Evolutionary conservation across 345 rosid genomes (phyloP), one percentile per base, ranked within the genome.

Genomic region (Bruguiera gymnorhiza): DNA sequence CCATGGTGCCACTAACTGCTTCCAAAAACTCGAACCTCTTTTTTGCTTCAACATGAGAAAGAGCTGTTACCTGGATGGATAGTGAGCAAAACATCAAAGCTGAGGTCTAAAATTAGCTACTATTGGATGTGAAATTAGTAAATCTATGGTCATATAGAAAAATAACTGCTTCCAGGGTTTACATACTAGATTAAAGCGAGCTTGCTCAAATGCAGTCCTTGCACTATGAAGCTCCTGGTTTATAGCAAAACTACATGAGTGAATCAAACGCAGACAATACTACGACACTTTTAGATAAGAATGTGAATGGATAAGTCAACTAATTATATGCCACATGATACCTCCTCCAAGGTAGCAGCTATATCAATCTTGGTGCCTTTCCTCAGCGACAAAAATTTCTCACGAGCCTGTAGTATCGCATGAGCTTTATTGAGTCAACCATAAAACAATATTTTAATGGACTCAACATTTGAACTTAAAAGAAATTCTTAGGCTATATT

Each of bases 1-100:
- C 99, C 99, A 95, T 95, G 1, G 99, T 95, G 56, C 99, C 99
- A 63, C 98, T 92, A 70, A 95, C 97, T 69, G 99, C 97, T 86
- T 95, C 99, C 72, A 92, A 77, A 78, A 95, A 95, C 78, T 95
- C 97, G 79, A 92, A 95, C 84, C 97, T 90, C 74, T 92, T 95
- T 67, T 95, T 95, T 46, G 98, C 96, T 86, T 95, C 99, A 43
- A 95, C 97, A 84, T 83, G 90, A 30, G 99, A 92, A 80, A 92
- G 85, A 60, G 97, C 87, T 73, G 96, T 89, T 70, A 95, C 86
- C 99, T 95, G 68, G 69, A 72, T 27, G 75, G 6, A 70, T 65
- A 69, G 69, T 37, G 64, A 74, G 66, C 63, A 48, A 4, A 43
- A 15, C 61, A 48, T 53, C 39, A 70, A 30, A 57, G 46, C 67